These are phyloP conservation scores for Fragilaria radians DNA, from an alignment of 108 stramenopile species.

Conservation along the genomic window DNA sequence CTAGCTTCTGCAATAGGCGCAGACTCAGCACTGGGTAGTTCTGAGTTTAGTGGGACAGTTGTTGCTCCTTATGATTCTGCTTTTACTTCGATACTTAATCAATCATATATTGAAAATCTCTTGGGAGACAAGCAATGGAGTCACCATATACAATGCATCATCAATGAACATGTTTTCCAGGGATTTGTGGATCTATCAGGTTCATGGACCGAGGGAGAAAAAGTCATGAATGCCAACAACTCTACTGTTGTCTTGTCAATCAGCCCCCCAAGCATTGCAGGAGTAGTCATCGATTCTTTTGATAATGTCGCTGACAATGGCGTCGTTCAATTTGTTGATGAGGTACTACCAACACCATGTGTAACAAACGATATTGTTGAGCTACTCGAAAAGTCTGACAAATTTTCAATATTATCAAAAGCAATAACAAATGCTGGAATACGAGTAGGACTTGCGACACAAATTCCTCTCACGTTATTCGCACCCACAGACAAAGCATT, in stretches of 20 bases:
- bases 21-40: too few species aligned
- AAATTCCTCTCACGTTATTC: slow-evolving; percentile 11
- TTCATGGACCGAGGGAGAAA: not conserved
- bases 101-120: not conserved
- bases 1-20: too few species aligned
- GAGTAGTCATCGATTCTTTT: not conserved
- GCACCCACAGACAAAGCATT: slow-evolving; percentile 50
- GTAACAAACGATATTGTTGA: not conserved
- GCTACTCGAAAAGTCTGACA: not conserved
- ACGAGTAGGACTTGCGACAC: not conserved
- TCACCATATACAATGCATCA: not conserved
- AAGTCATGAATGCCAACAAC: not conserved
- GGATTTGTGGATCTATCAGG: not conserved
- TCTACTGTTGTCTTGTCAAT: not conserved
- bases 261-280: not conserved
- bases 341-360: not conserved
- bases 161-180: not conserved
- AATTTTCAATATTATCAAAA: not conserved
- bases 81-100: not conserved
- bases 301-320: not conserved
- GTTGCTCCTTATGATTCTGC: not conserved
- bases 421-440: not conserved
- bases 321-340: not conserved
- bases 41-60: too few species aligned
- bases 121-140: not conserved